phyloP scores from a whole-genome alignment of 1,284 basidiomycete species.

The Ganoderma lucidum region DNA sequence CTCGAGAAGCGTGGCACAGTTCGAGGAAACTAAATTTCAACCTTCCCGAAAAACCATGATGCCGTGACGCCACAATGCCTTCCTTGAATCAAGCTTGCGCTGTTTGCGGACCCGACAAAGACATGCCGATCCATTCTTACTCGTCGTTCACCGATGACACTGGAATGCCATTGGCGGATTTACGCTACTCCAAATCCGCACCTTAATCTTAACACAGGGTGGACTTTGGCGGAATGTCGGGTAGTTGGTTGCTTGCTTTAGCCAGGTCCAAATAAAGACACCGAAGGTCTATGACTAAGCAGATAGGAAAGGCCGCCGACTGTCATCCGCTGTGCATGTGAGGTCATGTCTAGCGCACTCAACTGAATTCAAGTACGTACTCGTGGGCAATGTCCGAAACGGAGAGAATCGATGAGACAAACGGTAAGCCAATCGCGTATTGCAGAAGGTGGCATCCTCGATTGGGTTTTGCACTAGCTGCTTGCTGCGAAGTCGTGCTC shows the following conservation, averaged over 20 bases:
- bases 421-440: not conserved
- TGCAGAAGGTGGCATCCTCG: not conserved
- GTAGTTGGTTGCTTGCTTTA: not conserved
- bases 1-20: not conserved
- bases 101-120: not conserved
- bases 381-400: not conserved
- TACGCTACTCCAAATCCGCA: not conserved
- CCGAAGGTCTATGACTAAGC: slow-evolving; percentile 1
- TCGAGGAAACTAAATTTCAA: not conserved
- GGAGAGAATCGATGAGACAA: not conserved
- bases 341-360: not conserved
- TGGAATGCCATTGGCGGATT: not conserved
- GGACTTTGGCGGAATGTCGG: not conserved
- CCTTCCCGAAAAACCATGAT: not conserved
- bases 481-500: not conserved
- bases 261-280: not conserved
- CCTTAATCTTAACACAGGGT: not conserved
- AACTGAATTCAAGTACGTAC: slow-evolving; percentile 2
- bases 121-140: not conserved
- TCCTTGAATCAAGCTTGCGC: not conserved
- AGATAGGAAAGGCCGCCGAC: not conserved
- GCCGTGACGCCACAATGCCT: not conserved
- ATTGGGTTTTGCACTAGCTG: not conserved
- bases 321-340: not conserved
- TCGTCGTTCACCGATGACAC: not conserved